Evolutionary conservation across 2,329 filamentous ascomycete species (phyloP).

Genomic region (Diaporthe citri): DNA sequence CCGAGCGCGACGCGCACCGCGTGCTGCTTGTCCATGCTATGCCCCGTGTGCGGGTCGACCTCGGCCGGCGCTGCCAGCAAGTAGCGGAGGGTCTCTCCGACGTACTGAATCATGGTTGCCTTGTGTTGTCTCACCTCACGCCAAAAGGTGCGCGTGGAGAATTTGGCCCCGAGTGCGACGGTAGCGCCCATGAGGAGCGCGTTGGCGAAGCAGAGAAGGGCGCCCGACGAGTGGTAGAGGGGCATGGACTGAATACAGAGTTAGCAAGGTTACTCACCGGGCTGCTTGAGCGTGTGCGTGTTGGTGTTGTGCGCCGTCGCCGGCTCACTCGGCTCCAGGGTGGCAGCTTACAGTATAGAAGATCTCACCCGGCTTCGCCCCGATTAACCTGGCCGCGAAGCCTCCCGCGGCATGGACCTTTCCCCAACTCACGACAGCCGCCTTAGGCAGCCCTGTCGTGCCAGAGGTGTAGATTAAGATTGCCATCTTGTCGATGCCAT

Average conservation of each 20-base stretch:
- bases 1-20: conserved; percentile 82
- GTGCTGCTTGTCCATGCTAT: conserved; percentile 79
- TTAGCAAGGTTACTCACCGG: background rate
- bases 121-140: conserved; percentile 76
- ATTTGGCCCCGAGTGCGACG: conserved; percentile 80
- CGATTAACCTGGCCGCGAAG: conserved; percentile 68
- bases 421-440: conserved; percentile 80
- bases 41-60: conserved; percentile 72
- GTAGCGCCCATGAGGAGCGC: conserved; percentile 73
- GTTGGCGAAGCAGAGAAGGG: conserved; percentile 75
- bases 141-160: conserved; percentile 84
- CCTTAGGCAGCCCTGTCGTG: conserved; percentile 87
- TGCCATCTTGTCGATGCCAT: conserved; percentile 69
- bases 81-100: conserved; percentile 89
- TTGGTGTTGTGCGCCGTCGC: background rate
- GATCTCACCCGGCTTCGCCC: conserved; percentile 72
- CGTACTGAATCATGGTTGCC: conserved; percentile 86
- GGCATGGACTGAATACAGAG: conserved; percentile 77
- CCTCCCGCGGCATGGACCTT: conserved; percentile 69
- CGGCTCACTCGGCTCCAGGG: background rate
- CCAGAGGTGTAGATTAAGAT: conserved; percentile 88
- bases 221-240: conserved; percentile 86
- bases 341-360: conserved; percentile 76
- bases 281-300: background rate
- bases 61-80: conserved; percentile 76